Conservation (phyloP, 2,329 filamentous ascomycete species). For the Aspergillus versicolor region DNA sequence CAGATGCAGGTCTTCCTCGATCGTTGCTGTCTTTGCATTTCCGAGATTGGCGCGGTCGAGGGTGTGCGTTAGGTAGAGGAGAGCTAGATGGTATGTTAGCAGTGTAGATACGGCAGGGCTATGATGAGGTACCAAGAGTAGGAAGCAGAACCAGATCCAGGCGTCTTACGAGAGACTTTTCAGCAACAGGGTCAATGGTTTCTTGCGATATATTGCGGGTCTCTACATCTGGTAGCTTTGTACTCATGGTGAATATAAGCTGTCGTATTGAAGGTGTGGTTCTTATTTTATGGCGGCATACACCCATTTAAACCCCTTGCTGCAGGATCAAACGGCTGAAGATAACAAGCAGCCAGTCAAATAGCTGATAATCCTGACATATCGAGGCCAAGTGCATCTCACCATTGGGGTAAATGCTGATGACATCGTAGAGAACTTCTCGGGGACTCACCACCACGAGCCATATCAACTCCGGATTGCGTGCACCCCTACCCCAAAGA, state of each 20-base stretch:
- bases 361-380: no score
- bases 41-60: slow-evolving; percentile 2
- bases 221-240: not conserved
- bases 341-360: not conserved
- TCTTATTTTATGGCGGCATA: not conserved
- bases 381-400: not conserved
- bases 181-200: not conserved
- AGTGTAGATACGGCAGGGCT: not conserved
- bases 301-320: not conserved
- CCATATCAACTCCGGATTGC: not conserved
- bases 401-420: not conserved
- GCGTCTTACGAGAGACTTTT: not conserved
- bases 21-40: slow-evolving; percentile 2
- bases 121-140: not conserved
- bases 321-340: not conserved
- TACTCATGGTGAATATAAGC: not conserved
- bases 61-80: not conserved
- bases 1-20: not conserved
- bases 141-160: not conserved
- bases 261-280: no score
- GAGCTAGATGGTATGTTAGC: not conserved
- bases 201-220: not conserved
- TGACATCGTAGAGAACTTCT: not conserved
- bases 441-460: not conserved
- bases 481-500: not conserved